A percentile compares a stretch with the other conserved stretches of the same genome.
These are phyloP conservation scores for Candida tropicalis DNA, from an alignment of 1,139 yeast species.

Conservation along the genomic window DNA sequence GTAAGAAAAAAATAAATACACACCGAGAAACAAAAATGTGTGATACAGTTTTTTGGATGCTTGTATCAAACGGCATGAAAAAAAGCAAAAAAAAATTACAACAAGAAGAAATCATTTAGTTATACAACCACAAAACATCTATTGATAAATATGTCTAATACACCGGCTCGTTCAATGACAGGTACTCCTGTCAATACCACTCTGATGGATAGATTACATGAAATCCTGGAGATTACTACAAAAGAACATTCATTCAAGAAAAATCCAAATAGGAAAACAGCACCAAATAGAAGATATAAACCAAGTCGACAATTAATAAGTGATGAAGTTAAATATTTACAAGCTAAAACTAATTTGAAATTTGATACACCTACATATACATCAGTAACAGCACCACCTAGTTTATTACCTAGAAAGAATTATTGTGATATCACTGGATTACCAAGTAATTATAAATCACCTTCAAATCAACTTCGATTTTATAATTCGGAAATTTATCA, in stretches of 20 bases:
- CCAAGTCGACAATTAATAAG: slow-evolving; percentile 72
- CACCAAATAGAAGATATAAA: slow-evolving; percentile 67
- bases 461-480: slow-evolving; percentile 75
- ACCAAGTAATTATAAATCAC: slow-evolving; percentile 74
- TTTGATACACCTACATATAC: slow-evolving; percentile 59
- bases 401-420: slow-evolving; percentile 74
- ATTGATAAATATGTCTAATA: slow-evolving; percentile 1
- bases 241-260: slow-evolving; percentile 56
- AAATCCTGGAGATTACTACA: slow-evolving; percentile 45
- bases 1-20: neutral
- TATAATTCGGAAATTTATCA: slow-evolving; percentile 85
- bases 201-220: slow-evolving; percentile 26
- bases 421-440: slow-evolving; percentile 96
- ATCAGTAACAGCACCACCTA: slow-evolving; percentile 84
- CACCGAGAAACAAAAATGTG: neutral
- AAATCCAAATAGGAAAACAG: slow-evolving; percentile 45
- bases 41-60: neutral
- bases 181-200: slow-evolving; percentile 5
- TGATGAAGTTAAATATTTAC: slow-evolving; percentile 73
- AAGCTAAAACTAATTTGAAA: slow-evolving; percentile 39
- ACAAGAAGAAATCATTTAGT: neutral
- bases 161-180: slow-evolving; percentile 8
- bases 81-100: neutral
- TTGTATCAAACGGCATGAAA: slow-evolving; percentile 1
- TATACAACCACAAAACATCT: neutral